A percentile compares a stretch with the other conserved stretches of the same genome.
Conservation (phyloP, 306 rosid species). For the Inga oerstediana region DNA sequence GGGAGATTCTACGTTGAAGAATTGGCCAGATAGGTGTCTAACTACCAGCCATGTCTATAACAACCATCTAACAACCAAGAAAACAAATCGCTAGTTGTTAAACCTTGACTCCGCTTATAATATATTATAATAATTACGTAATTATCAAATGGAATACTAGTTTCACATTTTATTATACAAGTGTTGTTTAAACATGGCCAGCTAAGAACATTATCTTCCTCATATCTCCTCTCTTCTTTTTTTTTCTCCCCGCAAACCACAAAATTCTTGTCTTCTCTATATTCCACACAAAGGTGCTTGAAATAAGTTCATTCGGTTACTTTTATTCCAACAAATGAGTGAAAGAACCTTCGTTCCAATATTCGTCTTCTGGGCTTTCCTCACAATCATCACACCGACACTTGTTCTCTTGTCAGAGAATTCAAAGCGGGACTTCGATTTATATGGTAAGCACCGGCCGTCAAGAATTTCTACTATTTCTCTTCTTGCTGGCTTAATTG, state of each 20-base stretch:
- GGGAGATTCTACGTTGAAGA: slow-evolving; percentile 22
- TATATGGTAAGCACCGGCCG: slow-evolving; percentile 31
- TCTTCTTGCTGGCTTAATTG: not conserved
- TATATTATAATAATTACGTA: slow-evolving; percentile 8
- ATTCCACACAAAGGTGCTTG: not conserved
- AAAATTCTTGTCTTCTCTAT: not conserved
- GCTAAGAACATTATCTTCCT: slow-evolving; percentile 26
- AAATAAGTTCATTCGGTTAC: not conserved
- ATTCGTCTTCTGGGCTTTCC: slow-evolving; percentile 67
- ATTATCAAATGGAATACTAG: slow-evolving; percentile 17
- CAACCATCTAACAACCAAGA: slow-evolving; percentile 77
- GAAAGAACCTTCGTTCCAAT: slow-evolving; percentile 58
- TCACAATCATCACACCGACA: slow-evolving; percentile 58
- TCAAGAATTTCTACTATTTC: not conserved
- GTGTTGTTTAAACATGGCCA: slow-evolving; percentile 28
- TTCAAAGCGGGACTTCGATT: slow-evolving; percentile 43
- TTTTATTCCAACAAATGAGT: slow-evolving; percentile 37
- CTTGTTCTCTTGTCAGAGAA: slow-evolving; percentile 53
- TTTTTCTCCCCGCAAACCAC: not conserved
- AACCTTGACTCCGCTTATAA: slow-evolving; percentile 46
- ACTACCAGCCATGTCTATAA: slow-evolving; percentile 47
- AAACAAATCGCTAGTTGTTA: slow-evolving; percentile 50
- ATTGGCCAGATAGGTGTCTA: slow-evolving; percentile 14
- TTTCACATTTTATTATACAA: slow-evolving; percentile 26
- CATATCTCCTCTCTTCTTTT: not conserved